phyloP scores from a whole-genome alignment of 805 yeast genomes.

The Kazachstania psychrophila region DNA sequence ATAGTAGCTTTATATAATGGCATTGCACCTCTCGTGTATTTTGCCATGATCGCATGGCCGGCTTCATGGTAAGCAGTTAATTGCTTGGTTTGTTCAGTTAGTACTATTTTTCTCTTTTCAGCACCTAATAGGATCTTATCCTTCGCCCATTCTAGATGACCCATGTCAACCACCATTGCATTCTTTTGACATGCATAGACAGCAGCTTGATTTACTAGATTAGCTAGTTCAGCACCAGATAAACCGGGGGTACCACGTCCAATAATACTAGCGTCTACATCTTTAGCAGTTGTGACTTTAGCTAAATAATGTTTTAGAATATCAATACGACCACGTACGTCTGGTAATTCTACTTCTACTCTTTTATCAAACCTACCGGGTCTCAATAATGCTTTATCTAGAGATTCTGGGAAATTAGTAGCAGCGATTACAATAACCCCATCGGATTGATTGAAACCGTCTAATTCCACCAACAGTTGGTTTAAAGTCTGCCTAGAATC shows the following conservation, averaged over 20 bases:
- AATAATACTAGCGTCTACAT: constrained; percentile 77
- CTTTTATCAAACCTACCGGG: constrained; percentile 97
- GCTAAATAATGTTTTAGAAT: too few species aligned
- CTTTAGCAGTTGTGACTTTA: too few species aligned
- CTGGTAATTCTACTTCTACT: constrained; percentile 91
- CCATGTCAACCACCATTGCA: constrained; percentile 82
- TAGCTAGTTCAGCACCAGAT: constrained; percentile 95
- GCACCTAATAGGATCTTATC: constrained; percentile 97
- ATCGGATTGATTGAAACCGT: too few species aligned
- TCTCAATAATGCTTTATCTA: too few species aligned
- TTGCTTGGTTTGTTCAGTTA: constrained; percentile 85
- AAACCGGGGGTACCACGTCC: constrained; percentile 97
- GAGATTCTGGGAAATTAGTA: too few species aligned
- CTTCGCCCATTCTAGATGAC: constrained; percentile 96
- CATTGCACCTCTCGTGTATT: constrained; percentile 89
- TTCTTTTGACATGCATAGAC: constrained; percentile 88
- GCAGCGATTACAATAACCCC: too few species aligned
- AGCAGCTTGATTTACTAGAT: constrained; percentile 95
- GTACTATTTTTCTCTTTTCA: constrained; percentile 92
- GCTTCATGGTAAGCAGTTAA: constrained; percentile 98
- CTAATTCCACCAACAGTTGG: too few species aligned
- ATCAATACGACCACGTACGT: too few species aligned
- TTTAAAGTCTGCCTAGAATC: too few species aligned
- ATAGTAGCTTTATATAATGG: constrained; percentile 94
- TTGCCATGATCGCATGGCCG: constrained; percentile 96